Conservation (phyloP, 192 early-diverging fungal genomes). For the Funneliformis geosporum region DNA sequence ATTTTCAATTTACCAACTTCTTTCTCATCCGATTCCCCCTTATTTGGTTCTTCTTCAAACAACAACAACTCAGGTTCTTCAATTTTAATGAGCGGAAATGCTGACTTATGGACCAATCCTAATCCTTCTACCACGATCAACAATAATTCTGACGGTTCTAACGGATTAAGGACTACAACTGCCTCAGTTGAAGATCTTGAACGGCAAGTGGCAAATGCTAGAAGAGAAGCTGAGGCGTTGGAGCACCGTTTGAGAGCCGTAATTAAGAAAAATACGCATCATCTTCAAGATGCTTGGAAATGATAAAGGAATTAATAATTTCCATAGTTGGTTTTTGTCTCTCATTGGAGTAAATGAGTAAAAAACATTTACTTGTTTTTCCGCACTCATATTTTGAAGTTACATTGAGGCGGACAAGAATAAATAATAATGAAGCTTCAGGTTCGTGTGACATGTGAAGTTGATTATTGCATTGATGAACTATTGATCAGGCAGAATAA, state of each 20-base stretch:
- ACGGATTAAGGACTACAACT: background rate
- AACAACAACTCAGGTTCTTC: slow-evolving; percentile 20
- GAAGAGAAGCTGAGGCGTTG: slow-evolving; percentile 28
- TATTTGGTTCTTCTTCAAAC: slow-evolving; percentile 18
- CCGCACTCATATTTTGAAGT: background rate
- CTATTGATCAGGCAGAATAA: background rate
- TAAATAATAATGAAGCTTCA: background rate
- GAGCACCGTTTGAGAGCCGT: slow-evolving; percentile 34
- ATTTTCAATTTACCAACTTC: slow-evolving; percentile 31
- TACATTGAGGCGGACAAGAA: background rate
- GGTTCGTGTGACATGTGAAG: background rate
- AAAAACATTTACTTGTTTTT: background rate
- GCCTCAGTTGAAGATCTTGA: slow-evolving; percentile 35
- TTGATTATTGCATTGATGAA: background rate
- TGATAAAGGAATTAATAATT: background rate
- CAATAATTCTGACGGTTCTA: background rate
- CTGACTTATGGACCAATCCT: background rate
- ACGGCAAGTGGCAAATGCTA: slow-evolving; percentile 35
- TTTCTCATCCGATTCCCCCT: slow-evolving; percentile 9
- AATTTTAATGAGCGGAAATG: background rate
- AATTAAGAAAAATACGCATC: slow-evolving; percentile 36
- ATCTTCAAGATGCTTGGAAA: slow-evolving; percentile 27
- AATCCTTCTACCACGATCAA: slow-evolving; percentile 1
- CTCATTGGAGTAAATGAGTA: background rate
- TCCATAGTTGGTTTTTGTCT: background rate